Evolutionary conservation across 2,329 filamentous ascomycete genomes (phyloP).

Genomic region (Phialophora expanda): DNA sequence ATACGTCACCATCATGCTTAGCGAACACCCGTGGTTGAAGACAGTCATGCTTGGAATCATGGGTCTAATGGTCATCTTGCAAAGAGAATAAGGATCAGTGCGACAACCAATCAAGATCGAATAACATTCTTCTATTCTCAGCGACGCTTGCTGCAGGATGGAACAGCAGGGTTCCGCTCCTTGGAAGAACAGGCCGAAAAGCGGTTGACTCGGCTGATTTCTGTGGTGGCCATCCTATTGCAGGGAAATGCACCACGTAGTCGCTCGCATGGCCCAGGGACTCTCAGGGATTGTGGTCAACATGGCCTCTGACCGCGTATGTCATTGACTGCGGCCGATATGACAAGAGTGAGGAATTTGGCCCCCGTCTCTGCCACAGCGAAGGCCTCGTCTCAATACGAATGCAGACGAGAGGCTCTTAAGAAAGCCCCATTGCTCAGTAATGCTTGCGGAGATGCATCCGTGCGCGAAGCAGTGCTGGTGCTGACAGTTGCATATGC

Average conservation of each 20-base stretch:
- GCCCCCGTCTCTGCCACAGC: not conserved
- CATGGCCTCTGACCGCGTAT: not conserved
- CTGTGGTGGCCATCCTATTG: not conserved
- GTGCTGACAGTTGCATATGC: conserved; percentile 11
- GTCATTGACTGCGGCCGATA: not conserved
- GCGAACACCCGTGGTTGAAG: conserved; percentile 96
- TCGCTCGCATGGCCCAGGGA: not conserved
- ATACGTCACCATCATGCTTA: conserved; percentile 94
- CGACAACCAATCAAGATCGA: conserved; percentile 1
- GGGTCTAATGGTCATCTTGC: conserved; percentile 90
- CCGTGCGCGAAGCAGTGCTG: not conserved
- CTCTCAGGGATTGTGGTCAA: not conserved
- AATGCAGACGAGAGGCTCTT: conserved; percentile 1
- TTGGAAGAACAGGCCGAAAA: not conserved
- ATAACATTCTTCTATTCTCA: not conserved
- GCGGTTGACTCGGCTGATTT: not conserved
- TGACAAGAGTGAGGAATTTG: not conserved
- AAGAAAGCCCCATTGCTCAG: not conserved
- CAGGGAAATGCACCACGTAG: not conserved
- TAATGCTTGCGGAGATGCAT: not conserved
- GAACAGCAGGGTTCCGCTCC: conserved; percentile 1
- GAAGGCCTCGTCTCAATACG: not conserved
- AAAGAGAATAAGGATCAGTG: conserved; percentile 69
- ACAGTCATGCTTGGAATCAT: conserved; percentile 92
- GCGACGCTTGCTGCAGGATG: conserved; percentile 2